These are phyloP conservation scores for Tulasnella sp. DNA, from an alignment of 768 basidiomycete species.

Conservation along the genomic window DNA sequence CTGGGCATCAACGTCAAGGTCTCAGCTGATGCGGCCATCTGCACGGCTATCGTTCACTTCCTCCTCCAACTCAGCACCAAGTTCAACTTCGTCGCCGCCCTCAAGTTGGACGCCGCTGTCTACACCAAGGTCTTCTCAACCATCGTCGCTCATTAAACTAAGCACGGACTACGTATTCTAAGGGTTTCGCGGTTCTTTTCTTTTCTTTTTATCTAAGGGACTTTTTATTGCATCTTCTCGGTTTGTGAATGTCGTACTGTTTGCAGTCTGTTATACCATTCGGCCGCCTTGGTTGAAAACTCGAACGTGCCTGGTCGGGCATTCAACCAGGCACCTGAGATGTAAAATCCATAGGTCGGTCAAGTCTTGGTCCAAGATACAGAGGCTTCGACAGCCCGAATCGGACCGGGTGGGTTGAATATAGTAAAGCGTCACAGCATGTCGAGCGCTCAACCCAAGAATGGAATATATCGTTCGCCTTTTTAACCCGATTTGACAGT, in stretches of 20 bases:
- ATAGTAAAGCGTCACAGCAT: no score
- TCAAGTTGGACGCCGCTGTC: not conserved
- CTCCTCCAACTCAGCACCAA: not conserved
- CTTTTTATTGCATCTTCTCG: not conserved
- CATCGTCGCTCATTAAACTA: not conserved
- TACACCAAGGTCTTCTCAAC: constrained; percentile 7
- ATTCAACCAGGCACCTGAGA: no score
- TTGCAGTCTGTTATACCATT: not conserved
- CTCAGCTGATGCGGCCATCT: not conserved
- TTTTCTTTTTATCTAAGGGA: not conserved
- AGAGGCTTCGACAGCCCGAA: no score
- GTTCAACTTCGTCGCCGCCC: not conserved
- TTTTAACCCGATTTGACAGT: no score
- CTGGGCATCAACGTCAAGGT: not conserved
- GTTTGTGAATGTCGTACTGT: not conserved
- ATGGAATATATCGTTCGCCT: no score
- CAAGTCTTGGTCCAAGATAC: no score
- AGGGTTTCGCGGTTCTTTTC: not conserved
- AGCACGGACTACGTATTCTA: not conserved
- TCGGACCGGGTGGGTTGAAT: no score
- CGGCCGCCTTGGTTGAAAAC: not conserved
- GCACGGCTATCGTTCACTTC: not conserved
- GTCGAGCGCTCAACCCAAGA: no score
- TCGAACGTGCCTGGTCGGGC: no score
- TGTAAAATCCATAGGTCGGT: no score